These are phyloP conservation scores for Solioccasus polychromus DNA, from an alignment of 768 basidiomycete species.

Conservation along the genomic window DNA sequence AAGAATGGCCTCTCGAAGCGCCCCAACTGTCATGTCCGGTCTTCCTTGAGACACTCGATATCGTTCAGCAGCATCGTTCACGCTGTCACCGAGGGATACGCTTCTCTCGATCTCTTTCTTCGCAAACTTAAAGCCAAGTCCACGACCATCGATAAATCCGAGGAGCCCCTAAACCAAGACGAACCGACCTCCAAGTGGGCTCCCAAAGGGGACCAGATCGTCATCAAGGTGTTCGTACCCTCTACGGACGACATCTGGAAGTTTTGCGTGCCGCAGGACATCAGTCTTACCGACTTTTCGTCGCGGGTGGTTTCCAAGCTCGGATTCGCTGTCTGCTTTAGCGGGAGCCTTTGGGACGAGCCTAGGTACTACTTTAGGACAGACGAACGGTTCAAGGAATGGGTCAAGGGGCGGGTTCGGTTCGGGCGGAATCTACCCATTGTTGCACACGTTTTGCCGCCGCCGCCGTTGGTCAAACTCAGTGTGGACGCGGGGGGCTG, in stretches of 20 bases:
- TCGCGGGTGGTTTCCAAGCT: constrained; percentile 34
- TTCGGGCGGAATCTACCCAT: constrained; percentile 36
- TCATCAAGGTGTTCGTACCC: constrained; percentile 40
- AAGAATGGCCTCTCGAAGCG: neutral
- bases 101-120: constrained; percentile 16
- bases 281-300: constrained; percentile 30
- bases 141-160: neutral
- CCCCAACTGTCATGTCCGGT: constrained; percentile 9
- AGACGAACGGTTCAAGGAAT: constrained; percentile 32
- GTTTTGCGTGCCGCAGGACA: constrained; percentile 32
- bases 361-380: constrained; percentile 29
- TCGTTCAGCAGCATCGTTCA: constrained; percentile 15
- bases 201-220: constrained; percentile 32
- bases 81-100: constrained; percentile 12
- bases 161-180: neutral
- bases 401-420: constrained; percentile 33
- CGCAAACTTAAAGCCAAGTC: constrained; percentile 12
- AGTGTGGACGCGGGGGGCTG: constrained; percentile 16
- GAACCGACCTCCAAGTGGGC: constrained; percentile 26
- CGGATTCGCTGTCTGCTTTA: constrained; percentile 35
- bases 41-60: constrained; percentile 14
- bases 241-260: constrained; percentile 40
- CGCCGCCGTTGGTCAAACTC: constrained; percentile 16
- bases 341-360: constrained; percentile 29
- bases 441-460: constrained; percentile 27